Evolutionary conservation across 768 basidiomycete species (phyloP).

Genomic region (Suillus cothurnatus): DNA sequence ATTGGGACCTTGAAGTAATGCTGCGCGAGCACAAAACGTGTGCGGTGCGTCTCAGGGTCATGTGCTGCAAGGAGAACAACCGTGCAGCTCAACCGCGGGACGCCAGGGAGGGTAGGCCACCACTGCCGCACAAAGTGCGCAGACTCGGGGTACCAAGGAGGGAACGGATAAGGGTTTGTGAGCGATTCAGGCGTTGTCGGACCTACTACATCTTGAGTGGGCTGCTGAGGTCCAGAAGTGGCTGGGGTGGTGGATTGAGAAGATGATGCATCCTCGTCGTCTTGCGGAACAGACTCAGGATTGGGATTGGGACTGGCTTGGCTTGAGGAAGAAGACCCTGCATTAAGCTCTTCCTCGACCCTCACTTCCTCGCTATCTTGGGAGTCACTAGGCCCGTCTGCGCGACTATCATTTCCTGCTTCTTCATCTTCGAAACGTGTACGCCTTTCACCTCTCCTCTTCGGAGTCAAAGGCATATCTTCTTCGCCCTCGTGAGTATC

Average conservation of each 20-base stretch:
- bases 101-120: constrained; percentile 70
- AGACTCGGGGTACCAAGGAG: constrained; percentile 70
- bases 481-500: neutral
- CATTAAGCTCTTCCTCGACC: constrained; percentile 13
- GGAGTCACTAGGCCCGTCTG: neutral
- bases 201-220: constrained; percentile 10
- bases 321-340: constrained; percentile 12
- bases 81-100: constrained; percentile 71
- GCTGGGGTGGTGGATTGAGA: constrained; percentile 8
- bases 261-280: constrained; percentile 1
- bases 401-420: neutral
- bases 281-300: neutral
- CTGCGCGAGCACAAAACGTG: constrained; percentile 67
- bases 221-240: constrained; percentile 7
- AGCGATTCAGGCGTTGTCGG: constrained; percentile 16
- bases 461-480: neutral
- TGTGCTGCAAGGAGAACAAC: constrained; percentile 69
- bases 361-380: constrained; percentile 8
- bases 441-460: neutral
- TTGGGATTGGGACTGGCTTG: neutral
- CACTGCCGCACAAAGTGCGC: constrained; percentile 81
- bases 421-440: constrained; percentile 3
- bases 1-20: constrained; percentile 78
- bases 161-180: constrained; percentile 65
- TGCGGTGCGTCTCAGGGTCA: constrained; percentile 59